Percentiles rank a stretch among this genome's conserved stretches.
Evolutionary conservation across 805 yeast genomes (phyloP).

Genomic region (Wickerhamomyces chambardii): DNA sequence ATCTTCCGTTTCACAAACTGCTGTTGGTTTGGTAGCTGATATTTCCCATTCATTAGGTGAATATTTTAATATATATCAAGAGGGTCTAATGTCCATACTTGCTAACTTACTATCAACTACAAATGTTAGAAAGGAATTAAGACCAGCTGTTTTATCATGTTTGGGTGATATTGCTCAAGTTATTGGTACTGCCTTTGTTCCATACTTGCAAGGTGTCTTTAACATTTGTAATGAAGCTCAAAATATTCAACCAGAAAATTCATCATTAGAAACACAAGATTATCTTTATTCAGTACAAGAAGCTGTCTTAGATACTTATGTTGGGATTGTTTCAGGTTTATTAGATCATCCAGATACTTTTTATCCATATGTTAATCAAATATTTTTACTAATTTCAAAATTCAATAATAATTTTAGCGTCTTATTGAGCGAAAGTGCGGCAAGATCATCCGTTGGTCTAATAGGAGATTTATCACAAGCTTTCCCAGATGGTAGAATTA

Average conservation of each 20-base stretch:
- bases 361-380: slow-evolving; percentile 54
- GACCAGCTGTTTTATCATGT: slow-evolving; percentile 84
- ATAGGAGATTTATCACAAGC: slow-evolving; percentile 90
- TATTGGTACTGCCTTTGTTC: slow-evolving; percentile 68
- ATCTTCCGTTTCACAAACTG: slow-evolving; percentile 76
- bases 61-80: slow-evolving; percentile 63
- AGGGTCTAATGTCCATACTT: slow-evolving; percentile 75
- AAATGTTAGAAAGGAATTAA: slow-evolving; percentile 68
- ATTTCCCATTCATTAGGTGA: slow-evolving; percentile 82
- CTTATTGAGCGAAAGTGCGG: slow-evolving; percentile 56
- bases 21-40: slow-evolving; percentile 94
- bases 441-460: slow-evolving; percentile 82
- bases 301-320: slow-evolving; percentile 91
- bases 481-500: slow-evolving; percentile 71
- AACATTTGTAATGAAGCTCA: slow-evolving; percentile 64
- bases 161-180: slow-evolving; percentile 95
- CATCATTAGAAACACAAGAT: slow-evolving; percentile 67
- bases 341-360: slow-evolving; percentile 59
- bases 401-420: slow-evolving; percentile 54
- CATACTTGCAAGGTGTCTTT: slow-evolving; percentile 75
- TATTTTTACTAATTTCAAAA: slow-evolving; percentile 58
- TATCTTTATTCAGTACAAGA: slow-evolving; percentile 67
- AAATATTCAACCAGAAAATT: slow-evolving; percentile 52
- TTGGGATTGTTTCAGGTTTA: slow-evolving; percentile 91
- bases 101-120: slow-evolving; percentile 63